Conservation (phyloP, 176 grass and related monocot genomes). For the Lolium multiflorum region DNA sequence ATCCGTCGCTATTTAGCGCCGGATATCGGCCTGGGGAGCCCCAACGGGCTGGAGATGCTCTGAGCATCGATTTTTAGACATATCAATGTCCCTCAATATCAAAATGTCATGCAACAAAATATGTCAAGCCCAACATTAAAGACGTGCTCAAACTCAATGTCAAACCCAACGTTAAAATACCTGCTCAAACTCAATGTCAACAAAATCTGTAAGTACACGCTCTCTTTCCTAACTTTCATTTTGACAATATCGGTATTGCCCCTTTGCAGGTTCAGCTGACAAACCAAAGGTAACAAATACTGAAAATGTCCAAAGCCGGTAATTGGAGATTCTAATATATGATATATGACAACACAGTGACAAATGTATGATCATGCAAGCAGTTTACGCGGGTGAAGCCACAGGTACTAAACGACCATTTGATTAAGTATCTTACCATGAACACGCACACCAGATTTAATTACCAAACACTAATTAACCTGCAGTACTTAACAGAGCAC, state of each 20-base stretch:
- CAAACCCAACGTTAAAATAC: no score
- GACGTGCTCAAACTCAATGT: neutral
- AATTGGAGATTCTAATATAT: neutral
- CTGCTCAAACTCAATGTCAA: no score
- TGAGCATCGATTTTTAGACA: neutral
- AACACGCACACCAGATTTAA: neutral
- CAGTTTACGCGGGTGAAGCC: neutral
- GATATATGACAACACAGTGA: neutral
- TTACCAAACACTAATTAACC: slow-evolving; percentile 21
- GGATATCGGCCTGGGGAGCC: no score
- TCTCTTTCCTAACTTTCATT: neutral
- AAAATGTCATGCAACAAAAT: neutral
- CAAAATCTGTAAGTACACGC: neutral
- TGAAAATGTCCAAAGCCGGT: neutral
- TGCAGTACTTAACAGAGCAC: neutral
- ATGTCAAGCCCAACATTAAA: neutral
- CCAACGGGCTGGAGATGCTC: no score
- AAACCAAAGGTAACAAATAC: neutral
- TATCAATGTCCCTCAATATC: neutral
- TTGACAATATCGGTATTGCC: neutral
- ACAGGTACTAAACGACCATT: slow-evolving; percentile 15
- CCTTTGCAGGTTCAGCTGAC: neutral
- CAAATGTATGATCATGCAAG: neutral
- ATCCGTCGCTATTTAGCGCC: no score
- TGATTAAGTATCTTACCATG: neutral